A percentile compares a stretch with the other conserved stretches of the same genome.
phyloP scores from a whole-genome alignment of 2,329 filamentous ascomycete genomes.

The Pyrenophora graminea region DNA sequence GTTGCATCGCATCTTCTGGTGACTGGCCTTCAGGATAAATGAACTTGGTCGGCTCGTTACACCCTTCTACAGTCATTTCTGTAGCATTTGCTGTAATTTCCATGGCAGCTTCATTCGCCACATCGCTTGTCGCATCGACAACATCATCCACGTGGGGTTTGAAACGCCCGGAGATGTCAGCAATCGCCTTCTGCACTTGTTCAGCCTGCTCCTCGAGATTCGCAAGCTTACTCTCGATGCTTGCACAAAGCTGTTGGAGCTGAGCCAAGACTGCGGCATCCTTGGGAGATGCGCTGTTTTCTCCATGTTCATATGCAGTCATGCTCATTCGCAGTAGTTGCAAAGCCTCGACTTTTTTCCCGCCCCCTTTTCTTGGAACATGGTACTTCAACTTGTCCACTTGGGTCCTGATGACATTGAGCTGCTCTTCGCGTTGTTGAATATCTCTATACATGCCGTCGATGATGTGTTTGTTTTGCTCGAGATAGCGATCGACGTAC shows the following conservation, averaged over 20 bases:
- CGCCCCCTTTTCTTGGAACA: slow-evolving; percentile 30
- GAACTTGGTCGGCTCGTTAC: neutral
- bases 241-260: slow-evolving; percentile 37
- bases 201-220: slow-evolving; percentile 50
- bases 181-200: slow-evolving; percentile 48
- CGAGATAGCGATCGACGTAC: slow-evolving; percentile 65
- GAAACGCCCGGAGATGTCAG: slow-evolving; percentile 51
- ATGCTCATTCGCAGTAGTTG: slow-evolving; percentile 48
- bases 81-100: neutral
- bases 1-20: slow-evolving; percentile 28
- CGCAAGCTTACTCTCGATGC: slow-evolving; percentile 39
- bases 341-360: slow-evolving; percentile 41
- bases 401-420: slow-evolving; percentile 41
- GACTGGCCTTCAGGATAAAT: slow-evolving; percentile 24
- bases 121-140: slow-evolving; percentile 7
- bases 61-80: slow-evolving; percentile 34
- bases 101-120: neutral
- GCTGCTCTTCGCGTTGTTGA: slow-evolving; percentile 33
- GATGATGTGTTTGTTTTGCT: slow-evolving; percentile 54
- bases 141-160: slow-evolving; percentile 50
- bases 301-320: slow-evolving; percentile 35
- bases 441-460: slow-evolving; percentile 53
- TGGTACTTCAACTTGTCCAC: slow-evolving; percentile 45
- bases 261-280: slow-evolving; percentile 30
- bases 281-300: slow-evolving; percentile 18